Conservation (phyloP, 1,284 basidiomycete species). For the Prillingera fragicola region DNA sequence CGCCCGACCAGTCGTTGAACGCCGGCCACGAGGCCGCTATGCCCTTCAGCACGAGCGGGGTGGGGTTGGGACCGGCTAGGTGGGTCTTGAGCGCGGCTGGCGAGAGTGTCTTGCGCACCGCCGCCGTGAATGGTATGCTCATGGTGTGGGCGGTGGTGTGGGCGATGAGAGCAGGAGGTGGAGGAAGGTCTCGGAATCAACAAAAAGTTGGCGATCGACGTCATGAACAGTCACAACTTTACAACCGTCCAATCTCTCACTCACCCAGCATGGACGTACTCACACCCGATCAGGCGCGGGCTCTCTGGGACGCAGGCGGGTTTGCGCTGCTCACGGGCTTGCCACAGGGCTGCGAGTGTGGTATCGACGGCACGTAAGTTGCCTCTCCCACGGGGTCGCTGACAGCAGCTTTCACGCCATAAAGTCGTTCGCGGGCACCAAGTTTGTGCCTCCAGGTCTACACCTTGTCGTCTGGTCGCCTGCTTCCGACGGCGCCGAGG, state of each 20-base stretch:
- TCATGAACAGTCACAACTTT: too few relatives aligned
- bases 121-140: too few relatives aligned
- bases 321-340: slow-evolving; percentile 41
- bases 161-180: too few relatives aligned
- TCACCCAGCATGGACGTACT: slow-evolving; percentile 13
- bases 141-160: too few relatives aligned
- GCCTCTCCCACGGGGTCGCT: neutral
- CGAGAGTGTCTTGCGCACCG: too few relatives aligned
- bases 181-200: too few relatives aligned
- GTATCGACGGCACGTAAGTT: slow-evolving; percentile 45
- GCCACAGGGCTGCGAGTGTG: slow-evolving; percentile 39
- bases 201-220: too few relatives aligned
- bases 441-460: slow-evolving; percentile 46
- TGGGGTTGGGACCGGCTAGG: slow-evolving; percentile 14
- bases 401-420: slow-evolving; percentile 30
- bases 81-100: slow-evolving; percentile 22
- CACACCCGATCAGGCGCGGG: slow-evolving; percentile 38
- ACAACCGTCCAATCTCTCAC: too few relatives aligned
- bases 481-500: slow-evolving; percentile 1
- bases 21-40: slow-evolving; percentile 27
- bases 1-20: slow-evolving; percentile 28
- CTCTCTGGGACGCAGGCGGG: slow-evolving; percentile 45
- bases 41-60: slow-evolving; percentile 25
- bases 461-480: slow-evolving; percentile 40
- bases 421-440: slow-evolving; percentile 38